A percentile compares a stretch with the other conserved stretches of the same genome.
Evolutionary conservation across 2,329 filamentous ascomycete species (phyloP).

Genomic region (Aspergillus brunneoviolaceus): DNA sequence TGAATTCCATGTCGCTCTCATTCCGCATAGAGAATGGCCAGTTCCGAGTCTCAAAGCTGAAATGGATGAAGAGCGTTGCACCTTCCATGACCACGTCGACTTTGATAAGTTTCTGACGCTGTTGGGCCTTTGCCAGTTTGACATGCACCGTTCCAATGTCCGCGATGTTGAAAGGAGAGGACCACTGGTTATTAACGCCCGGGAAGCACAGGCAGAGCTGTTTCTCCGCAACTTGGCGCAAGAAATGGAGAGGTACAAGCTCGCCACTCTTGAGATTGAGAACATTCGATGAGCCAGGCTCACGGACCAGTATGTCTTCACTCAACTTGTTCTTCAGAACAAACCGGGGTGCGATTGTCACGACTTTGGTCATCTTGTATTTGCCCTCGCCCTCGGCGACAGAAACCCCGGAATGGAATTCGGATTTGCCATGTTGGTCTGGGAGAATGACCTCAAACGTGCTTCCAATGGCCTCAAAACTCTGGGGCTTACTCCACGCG

Average conservation of each 20-base stretch:
- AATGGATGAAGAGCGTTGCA: constrained; percentile 87
- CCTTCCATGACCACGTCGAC: constrained; percentile 89
- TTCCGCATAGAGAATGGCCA: constrained; percentile 99
- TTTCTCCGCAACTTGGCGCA: constrained; percentile 79
- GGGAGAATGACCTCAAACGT: constrained; percentile 83
- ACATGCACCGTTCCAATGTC: constrained; percentile 90
- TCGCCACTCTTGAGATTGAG: constrained; percentile 75
- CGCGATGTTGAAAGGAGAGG: constrained; percentile 94
- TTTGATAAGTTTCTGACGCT: constrained; percentile 82
- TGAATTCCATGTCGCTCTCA: constrained; percentile 93
- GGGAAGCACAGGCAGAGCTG: constrained; percentile 92
- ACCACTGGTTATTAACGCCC: constrained; percentile 95
- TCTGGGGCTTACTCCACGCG: constrained; percentile 94
- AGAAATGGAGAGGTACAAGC: constrained; percentile 81
- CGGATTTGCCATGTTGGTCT: constrained; percentile 66
- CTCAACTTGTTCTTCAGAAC: constrained; percentile 89
- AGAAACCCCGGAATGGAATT: constrained; percentile 88
- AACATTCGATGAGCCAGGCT: constrained; percentile 85
- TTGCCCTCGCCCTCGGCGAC: constrained; percentile 92
- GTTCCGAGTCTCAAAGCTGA: constrained; percentile 86
- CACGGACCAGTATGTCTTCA: constrained; percentile 85
- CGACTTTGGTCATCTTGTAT: constrained; percentile 95
- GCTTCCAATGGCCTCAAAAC: constrained; percentile 95
- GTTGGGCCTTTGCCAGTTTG: constrained; percentile 86
- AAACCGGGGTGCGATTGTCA: constrained; percentile 88